These are phyloP conservation scores for Candida quercuum DNA, from an alignment of 805 yeast genomes.

Conservation along the genomic window DNA sequence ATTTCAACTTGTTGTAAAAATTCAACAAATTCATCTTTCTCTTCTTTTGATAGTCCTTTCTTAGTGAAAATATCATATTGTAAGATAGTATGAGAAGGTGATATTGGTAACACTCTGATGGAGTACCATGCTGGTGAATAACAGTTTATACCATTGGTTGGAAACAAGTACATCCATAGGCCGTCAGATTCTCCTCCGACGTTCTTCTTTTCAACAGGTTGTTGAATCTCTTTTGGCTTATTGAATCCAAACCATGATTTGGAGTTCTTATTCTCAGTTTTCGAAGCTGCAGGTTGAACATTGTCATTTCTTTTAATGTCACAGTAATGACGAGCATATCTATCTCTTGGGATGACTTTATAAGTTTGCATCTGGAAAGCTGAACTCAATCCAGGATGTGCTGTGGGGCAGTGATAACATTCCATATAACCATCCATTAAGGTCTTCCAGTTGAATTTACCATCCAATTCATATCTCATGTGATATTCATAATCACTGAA, in stretches of 20 bases:
- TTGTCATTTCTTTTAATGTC: conserved; percentile 39
- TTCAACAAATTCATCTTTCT: conserved; percentile 57
- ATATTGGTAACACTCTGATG: conserved; percentile 51
- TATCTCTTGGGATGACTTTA: conserved; percentile 52
- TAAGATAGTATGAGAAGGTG: conserved; percentile 48
- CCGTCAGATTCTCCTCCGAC: conserved; percentile 61
- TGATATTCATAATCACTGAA: conserved; percentile 57
- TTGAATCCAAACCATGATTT: conserved; percentile 52
- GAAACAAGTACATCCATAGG: conserved; percentile 57
- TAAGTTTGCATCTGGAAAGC: conserved; percentile 64
- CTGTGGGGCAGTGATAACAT: conserved; percentile 65
- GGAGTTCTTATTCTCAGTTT: conserved; percentile 28
- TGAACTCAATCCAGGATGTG: conserved; percentile 53
- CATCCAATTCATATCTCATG: conserved; percentile 60
- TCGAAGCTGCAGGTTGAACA: conserved; percentile 20
- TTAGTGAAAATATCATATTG: conserved; percentile 59
- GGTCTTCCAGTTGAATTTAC: conserved; percentile 62
- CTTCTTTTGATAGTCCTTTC: conserved; percentile 47
- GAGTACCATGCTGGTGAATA: conserved; percentile 66
- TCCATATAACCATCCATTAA: conserved; percentile 66
- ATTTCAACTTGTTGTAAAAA: conserved; percentile 56
- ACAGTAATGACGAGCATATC: conserved; percentile 60
- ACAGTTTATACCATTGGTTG: conserved; percentile 57
- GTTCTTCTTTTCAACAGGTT: conserved; percentile 31
- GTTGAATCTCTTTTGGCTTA: conserved; percentile 22